These are phyloP conservation scores for Chaetomium olivaceum DNA, from an alignment of 2,329 filamentous ascomycete genomes.

Conservation along the genomic window DNA sequence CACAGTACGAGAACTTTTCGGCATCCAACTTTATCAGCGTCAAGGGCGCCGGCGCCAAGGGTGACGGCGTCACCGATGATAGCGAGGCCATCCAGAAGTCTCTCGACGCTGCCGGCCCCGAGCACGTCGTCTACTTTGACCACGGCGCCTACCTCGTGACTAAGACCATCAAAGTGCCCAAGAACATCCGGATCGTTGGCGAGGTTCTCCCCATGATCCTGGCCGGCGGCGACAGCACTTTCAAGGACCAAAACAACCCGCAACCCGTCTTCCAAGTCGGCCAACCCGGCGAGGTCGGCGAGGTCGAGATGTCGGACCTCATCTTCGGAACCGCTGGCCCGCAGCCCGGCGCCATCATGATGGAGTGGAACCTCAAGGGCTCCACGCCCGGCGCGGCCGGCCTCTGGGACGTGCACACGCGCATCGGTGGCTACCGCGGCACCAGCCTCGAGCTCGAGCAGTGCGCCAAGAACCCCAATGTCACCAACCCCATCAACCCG, in stretches of 20 bases:
- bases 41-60: constrained; percentile 79
- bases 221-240: constrained; percentile 69
- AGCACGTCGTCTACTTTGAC: constrained; percentile 72
- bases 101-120: constrained; percentile 65
- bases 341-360: constrained; percentile 82
- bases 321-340: constrained; percentile 83
- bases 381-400: constrained; percentile 67
- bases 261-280: constrained; percentile 86
- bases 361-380: constrained; percentile 85
- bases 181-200: constrained; percentile 82
- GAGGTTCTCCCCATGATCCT: constrained; percentile 91
- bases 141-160: constrained; percentile 72
- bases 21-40: constrained; percentile 77
- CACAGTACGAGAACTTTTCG: constrained; percentile 74
- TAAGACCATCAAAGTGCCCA: constrained; percentile 70
- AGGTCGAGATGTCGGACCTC: constrained; percentile 84
- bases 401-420: constrained; percentile 96
- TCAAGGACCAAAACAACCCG: constrained; percentile 73
- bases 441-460: constrained; percentile 77
- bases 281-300: constrained; percentile 70
- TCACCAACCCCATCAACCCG: constrained; percentile 60
- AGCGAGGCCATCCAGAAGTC: constrained; percentile 79
- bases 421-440: constrained; percentile 83
- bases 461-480: constrained; percentile 74
- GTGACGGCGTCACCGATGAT: constrained; percentile 85